These are phyloP conservation scores for Metschnikowia kunwiensis DNA, from an alignment of 805 yeast genomes.

Conservation along the genomic window DNA sequence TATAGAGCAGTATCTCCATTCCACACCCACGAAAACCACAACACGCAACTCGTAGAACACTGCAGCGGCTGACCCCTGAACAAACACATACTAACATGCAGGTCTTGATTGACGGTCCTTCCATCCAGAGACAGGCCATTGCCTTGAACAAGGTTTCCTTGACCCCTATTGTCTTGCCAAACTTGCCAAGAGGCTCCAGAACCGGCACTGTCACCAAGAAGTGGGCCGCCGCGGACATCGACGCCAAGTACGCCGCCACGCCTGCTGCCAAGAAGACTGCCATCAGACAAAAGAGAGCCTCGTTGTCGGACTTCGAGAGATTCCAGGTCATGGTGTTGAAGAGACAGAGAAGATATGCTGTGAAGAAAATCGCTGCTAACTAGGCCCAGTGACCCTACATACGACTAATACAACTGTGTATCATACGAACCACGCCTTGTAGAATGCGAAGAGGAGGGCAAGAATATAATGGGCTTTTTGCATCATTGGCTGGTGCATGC, in stretches of 20 bases:
- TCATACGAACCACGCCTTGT: conserved; percentile 21
- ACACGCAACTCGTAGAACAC: no score
- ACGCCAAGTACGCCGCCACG: conserved; percentile 87
- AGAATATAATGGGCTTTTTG: no score
- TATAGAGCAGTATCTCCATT: no score
- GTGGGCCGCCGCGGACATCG: conserved; percentile 88
- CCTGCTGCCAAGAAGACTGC: conserved; percentile 99
- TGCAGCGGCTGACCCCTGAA: no score
- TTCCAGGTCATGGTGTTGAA: conserved; percentile 97
- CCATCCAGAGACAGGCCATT: conserved; percentile 90
- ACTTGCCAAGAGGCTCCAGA: conserved; percentile 93
- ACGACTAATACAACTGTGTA: conserved; percentile 22
- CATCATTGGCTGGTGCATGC: no score
- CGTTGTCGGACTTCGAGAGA: conserved; percentile 96
- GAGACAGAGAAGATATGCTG: conserved; percentile 95
- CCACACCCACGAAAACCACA: no score
- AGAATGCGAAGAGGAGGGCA: no score
- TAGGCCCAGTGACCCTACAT: conserved; percentile 37
- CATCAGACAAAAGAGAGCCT: conserved; percentile 88
- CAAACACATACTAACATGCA: conserved; percentile 43
- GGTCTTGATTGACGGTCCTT: conserved; percentile 97
- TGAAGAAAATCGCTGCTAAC: conserved; percentile 95
- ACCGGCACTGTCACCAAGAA: conserved; percentile 82
- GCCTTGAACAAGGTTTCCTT: conserved; percentile 83
- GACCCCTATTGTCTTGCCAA: conserved; percentile 84